Base-by-base conservation (phyloP, 805 yeast species). In the Ascoidea asiatica region DNA sequence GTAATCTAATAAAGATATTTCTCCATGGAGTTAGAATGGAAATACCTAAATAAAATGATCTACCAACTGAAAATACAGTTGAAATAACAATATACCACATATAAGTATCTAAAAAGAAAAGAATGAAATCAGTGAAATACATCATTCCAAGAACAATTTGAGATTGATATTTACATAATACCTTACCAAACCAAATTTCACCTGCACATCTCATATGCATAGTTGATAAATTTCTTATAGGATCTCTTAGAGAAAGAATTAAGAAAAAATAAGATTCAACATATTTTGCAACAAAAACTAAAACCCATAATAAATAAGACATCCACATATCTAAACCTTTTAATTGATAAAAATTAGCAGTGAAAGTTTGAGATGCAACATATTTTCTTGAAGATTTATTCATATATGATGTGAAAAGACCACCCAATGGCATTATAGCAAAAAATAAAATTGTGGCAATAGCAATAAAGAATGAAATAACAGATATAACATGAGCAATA, bases 21-120 rank as follows among this genome's bases (percentile, higher is more conserved):
- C 97, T 86, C 99, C 99, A 92, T 50, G 99, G 99, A 38, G 99
- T 92, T 73, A 89, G 79, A 53, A 92, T 90, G 40, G 99, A 92
- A 57, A 92, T 89, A 82, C 99, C 99, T 65, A 94, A 75, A 75
- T 90, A 92, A 76, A 92, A 92, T 15, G 98, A 92, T 63, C 95
- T 86, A 56, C 95, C 97, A 58, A 92, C 87, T 49, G 97, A 90
- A 78, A 86, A 89, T 54, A 87, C 76, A 66, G 95, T 82, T 77
- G 90, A 92, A 63, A 84, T 80, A 56, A 94, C 72, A 71, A 92
- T 89, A 74, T 92, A 92, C 99, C 99, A 92, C 82, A 92, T 76
- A 65, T 87, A 92, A 49, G 98, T 87, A 83, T 92, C 99, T 73
- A 92, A 75, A 80, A 92, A 92, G 83, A 92, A 92, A 66, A 92